A percentile compares a stretch with the other conserved stretches of the same genome.
Conservation (phyloP, 2,329 filamentous ascomycete genomes). For the Botrytis medusae region DNA sequence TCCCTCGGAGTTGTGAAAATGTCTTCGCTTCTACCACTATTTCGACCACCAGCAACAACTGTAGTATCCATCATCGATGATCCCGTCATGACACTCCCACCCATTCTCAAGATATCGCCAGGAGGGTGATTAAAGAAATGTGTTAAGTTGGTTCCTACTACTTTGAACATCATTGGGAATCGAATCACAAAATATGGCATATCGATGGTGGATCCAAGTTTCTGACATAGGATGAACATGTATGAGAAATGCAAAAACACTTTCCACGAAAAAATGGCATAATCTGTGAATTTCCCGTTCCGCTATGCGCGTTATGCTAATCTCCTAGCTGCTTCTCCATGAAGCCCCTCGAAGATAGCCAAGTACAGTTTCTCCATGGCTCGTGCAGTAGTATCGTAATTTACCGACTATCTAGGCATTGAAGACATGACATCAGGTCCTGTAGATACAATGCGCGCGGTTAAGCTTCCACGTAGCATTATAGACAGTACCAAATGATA, state of each 20-base stretch:
- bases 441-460: constrained; percentile 41
- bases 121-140: constrained; percentile 41
- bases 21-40: constrained; percentile 47
- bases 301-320: constrained; percentile 41
- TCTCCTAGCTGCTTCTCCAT: constrained; percentile 36
- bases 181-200: constrained; percentile 2
- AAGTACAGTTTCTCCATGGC: constrained; percentile 41
- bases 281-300: constrained; percentile 41
- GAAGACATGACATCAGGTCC: constrained; percentile 41
- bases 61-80: constrained; percentile 50
- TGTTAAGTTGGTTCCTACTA: not conserved
- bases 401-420: constrained; percentile 41
- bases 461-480: constrained; percentile 37
- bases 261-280: constrained; percentile 43
- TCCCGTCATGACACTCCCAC: constrained; percentile 46
- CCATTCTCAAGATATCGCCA: constrained; percentile 48
- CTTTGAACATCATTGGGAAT: not conserved
- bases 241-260: constrained; percentile 41
- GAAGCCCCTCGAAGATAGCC: constrained; percentile 39
- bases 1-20: constrained; percentile 33
- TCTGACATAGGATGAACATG: constrained; percentile 31
- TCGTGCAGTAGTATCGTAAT: constrained; percentile 40
- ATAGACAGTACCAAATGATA: constrained; percentile 36
- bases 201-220: constrained; percentile 26
- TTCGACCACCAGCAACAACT: constrained; percentile 51